Base-by-base conservation (phyloP, 495 filamentous ascomycete species). In the Penicillium simplicissimum region DNA sequence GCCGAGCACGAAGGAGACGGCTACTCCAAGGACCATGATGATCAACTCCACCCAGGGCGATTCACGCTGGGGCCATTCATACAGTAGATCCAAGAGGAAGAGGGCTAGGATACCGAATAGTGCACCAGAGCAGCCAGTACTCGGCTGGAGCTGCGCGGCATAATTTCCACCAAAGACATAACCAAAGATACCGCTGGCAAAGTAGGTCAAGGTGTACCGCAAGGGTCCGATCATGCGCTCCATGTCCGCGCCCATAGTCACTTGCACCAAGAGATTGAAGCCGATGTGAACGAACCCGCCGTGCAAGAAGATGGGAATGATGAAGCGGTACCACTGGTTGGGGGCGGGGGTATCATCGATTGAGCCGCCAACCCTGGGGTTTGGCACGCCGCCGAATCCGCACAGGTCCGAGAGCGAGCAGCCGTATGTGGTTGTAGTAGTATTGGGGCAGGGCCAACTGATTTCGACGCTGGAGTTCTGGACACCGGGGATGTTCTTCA, bases 251-350 rank as follows among this genome's bases (percentile, higher is more conserved):
- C 92, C 96, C 62, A 97, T 84, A 3, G 88, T 90, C 63, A 96
- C 74, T 70, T 98, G 95, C 8, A 96, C 84, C 4, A 97, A 80
- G 78, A 98, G 81, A 71, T 98, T 98, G 83, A 97, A 97, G 13
- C 84, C 88, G 60, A 98, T 96, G 76, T 98, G 95, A 63, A 98
- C 85, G 43, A 98, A 76, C 6, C 95, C 95, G 28, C 90, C 91
- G 68, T 98, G 95, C 61, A 97, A 74, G 79, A 98, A 98, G 58
- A 98, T 98, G 48, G 95, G 95, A 17, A 87, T 77, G 71, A 98
- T 97, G 77, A 98, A 97, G 53, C 95, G 88, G 71, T 85, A 98
- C 95, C 95, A 98, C 72, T 98, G 95, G 67, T 97, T 87, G 15
- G 95, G 95, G 55, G 81, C 74, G 5, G 76, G 80, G 8, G 65